Conservation (phyloP, 2,329 filamentous ascomycete genomes). For the Botryosphaeria dothidea region DNA sequence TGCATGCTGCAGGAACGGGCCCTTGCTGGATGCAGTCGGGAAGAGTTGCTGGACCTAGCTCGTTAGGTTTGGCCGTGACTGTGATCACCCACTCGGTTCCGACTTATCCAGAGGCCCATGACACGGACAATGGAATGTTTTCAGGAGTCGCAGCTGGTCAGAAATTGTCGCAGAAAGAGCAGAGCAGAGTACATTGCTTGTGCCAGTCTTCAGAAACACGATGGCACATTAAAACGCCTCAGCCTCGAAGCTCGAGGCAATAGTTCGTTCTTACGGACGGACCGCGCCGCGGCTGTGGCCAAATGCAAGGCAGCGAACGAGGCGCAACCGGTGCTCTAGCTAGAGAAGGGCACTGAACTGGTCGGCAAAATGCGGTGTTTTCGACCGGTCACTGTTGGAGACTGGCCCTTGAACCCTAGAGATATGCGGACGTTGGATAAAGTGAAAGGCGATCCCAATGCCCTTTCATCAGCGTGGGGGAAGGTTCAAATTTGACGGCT, state of each 20-base stretch:
- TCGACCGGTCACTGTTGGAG: background rate
- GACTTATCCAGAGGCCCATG: background rate
- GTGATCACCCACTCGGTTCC: conserved; percentile 1
- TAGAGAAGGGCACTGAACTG: background rate
- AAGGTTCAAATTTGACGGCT: background rate
- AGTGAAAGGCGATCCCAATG: background rate
- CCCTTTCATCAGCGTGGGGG: background rate
- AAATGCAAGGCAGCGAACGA: conserved; percentile 4
- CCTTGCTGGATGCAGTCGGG: conserved; percentile 5
- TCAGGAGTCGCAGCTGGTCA: background rate
- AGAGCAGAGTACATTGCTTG: background rate
- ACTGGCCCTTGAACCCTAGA: background rate
- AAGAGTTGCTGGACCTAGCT: background rate
- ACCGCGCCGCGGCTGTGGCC: background rate
- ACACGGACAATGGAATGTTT: background rate
- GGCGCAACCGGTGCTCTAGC: background rate
- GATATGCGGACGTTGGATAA: background rate
- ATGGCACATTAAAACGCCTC: background rate
- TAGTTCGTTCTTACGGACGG: background rate
- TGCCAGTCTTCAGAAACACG: background rate
- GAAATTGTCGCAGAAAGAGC: background rate
- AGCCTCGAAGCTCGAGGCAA: background rate
- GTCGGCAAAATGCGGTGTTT: background rate
- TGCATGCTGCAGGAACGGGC: conserved; percentile 12
- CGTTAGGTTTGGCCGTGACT: background rate